Base-by-base conservation (phyloP, 352 stramenopile species). In the Globisporangium viniferum region DNA sequence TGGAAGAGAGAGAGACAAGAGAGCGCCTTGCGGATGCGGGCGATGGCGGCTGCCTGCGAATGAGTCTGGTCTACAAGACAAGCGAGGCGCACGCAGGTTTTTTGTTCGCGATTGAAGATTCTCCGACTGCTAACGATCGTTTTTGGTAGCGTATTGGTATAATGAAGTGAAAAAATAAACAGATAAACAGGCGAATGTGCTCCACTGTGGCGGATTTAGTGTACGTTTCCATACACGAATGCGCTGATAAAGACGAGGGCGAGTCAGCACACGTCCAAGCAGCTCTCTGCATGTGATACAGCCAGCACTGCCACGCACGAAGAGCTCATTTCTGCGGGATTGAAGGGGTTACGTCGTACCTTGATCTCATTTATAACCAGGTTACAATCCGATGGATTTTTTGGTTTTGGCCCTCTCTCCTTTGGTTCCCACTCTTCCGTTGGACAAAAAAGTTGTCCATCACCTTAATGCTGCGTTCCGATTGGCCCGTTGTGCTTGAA, bases 371-470 rank as follows among this genome's bases (percentile, higher is more conserved):
- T 44, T 44, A 31, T 9, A 55, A 15, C 36, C 36, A 55, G 12
- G n/a, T 27, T 27, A 14, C 48, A 29, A 55, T 27, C 48, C 48
- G 48, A 55, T 55, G 48, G 48, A 55, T 55, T 55, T 55, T 55
- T 31, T 44, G 36, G 36, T 44, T 14, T 44, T 9, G 7, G 36
- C 36, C 36, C 36, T 44, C 36, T 44, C 36, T 12, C 36, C 14
- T 44, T 44, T 55, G 20, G 22, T 55, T 55, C 10, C 9, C n/a
- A 18, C 48, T 55, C 48, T 27, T 7, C 6, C 7, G 46, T 55
- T 55, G n/a, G 48, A 31, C 48, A 24, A 55, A 54, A 55, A 29
- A 10, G 22, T 15, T 44, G 36, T 44, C 10, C 36, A 44, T 29
- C 51, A 57, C 33, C 49, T 54, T 22, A 29, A 18, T 56, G 14